Evolutionary conservation across 495 filamentous ascomycete genomes (phyloP).

Genomic region (Evernia prunastri): DNA sequence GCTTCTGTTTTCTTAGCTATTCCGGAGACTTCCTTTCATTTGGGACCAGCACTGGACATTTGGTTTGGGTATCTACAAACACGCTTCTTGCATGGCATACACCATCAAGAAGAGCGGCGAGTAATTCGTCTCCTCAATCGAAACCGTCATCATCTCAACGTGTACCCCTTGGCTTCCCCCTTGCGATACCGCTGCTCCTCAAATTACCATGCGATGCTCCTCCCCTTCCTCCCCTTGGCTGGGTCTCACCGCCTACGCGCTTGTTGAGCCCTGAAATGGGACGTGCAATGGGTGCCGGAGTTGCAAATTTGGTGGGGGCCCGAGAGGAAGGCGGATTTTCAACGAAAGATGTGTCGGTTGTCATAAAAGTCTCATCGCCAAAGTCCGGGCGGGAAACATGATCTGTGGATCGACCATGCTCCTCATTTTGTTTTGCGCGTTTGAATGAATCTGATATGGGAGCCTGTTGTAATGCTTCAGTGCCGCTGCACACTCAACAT

Average conservation of each 20-base stretch:
- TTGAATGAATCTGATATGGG: constrained; percentile 68
- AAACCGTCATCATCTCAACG: constrained; percentile 14
- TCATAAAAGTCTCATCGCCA: constrained; percentile 89
- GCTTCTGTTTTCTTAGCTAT: neutral
- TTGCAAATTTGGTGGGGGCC: constrained; percentile 57
- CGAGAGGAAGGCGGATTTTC: constrained; percentile 76
- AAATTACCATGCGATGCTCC: constrained; percentile 34
- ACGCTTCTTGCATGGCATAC: neutral
- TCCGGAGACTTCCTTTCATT: neutral
- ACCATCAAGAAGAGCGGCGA: neutral
- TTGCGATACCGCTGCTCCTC: constrained; percentile 42
- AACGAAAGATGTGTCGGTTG: constrained; percentile 90
- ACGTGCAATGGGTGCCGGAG: constrained; percentile 40
- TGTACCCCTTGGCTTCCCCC: constrained; percentile 33
- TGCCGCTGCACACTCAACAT: neutral
- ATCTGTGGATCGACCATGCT: constrained; percentile 16
- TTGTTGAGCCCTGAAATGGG: constrained; percentile 32
- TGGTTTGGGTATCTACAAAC: neutral
- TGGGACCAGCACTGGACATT: neutral
- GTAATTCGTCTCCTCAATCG: neutral
- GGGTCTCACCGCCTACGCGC: constrained; percentile 33
- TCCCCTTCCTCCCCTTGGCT: constrained; percentile 32
- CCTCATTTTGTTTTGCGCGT: constrained; percentile 54
- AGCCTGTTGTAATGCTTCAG: constrained; percentile 38
- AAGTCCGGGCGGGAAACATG: constrained; percentile 21